phyloP scores from a whole-genome alignment of 2,329 filamentous ascomycete genomes.

The Cordyceps cicadae region DNA sequence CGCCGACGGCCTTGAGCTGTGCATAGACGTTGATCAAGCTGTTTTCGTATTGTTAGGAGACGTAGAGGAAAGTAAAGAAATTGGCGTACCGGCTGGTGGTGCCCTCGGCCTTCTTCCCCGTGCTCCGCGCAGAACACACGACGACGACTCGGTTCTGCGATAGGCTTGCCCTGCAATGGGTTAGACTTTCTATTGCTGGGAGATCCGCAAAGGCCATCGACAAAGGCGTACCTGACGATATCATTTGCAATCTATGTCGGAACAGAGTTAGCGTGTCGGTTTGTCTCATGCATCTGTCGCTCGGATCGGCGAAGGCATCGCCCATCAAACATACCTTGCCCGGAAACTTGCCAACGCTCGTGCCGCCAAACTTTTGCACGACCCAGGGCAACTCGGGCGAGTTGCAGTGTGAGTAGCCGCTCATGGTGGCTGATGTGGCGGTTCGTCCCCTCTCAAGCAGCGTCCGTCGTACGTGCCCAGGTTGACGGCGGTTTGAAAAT shows the following conservation, averaged over 20 bases:
- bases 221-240: constrained; percentile 30
- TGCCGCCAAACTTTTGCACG: constrained; percentile 92
- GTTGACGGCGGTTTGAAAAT: background rate
- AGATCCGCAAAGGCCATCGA: no score
- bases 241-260: constrained; percentile 31
- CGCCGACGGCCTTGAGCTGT: constrained; percentile 46
- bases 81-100: constrained; percentile 82
- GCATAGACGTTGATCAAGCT: constrained; percentile 53
- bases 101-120: constrained; percentile 86
- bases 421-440: constrained; percentile 21
- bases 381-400: constrained; percentile 55
- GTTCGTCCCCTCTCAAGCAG: background rate
- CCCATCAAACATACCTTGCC: constrained; percentile 43
- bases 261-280: background rate
- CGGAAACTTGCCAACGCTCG: constrained; percentile 90
- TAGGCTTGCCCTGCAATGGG: constrained; percentile 36
- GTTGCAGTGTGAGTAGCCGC: constrained; percentile 27
- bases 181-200: background rate
- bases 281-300: background rate
- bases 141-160: constrained; percentile 71
- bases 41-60: background rate
- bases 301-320: background rate
- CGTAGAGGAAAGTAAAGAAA: background rate
- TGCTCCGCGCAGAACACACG: constrained; percentile 92
- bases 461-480: background rate